These are phyloP conservation scores for Diospyros kaki DNA, from an alignment of 148 eudicot species.

Conservation along the genomic window DNA sequence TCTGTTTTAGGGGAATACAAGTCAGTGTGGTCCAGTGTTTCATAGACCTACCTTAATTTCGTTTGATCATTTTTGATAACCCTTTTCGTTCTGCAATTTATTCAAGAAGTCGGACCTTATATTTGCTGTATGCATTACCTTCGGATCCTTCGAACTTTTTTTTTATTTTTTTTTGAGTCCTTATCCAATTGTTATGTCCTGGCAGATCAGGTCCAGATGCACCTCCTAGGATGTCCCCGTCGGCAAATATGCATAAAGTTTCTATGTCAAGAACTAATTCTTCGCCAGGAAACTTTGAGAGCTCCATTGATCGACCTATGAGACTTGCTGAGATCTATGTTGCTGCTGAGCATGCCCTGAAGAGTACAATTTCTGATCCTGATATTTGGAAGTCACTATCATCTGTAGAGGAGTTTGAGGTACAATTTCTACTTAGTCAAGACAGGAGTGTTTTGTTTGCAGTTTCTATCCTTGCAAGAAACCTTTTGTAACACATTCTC, in stretches of 20 bases:
- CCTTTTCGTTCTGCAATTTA: not conserved
- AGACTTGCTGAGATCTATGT: conserved; percentile 88
- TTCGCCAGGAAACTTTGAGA: conserved; percentile 79
- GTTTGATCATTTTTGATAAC: not conserved
- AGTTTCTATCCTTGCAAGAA: not conserved
- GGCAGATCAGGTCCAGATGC: conserved; percentile 56
- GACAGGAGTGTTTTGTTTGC: not conserved
- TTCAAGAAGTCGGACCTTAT: not conserved
- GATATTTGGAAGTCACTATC: conserved; percentile 68
- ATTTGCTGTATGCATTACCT: not conserved
- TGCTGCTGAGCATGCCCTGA: conserved; percentile 88
- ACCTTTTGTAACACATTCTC: not conserved
- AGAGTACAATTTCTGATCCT: conserved; percentile 65
- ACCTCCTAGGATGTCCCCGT: conserved; percentile 27
- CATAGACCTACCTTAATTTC: not conserved
- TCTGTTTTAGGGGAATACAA: not conserved
- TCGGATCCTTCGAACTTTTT: not conserved
- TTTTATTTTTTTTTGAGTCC: conserved; percentile 12
- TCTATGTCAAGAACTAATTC: conserved; percentile 77
- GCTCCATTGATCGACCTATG: conserved; percentile 79
- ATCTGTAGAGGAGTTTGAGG: conserved; percentile 87
- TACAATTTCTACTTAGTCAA: conserved; percentile 18
- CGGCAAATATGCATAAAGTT: conserved; percentile 37
- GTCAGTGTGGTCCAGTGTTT: not conserved
- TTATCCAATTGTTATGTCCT: conserved; percentile 23